Base-by-base conservation (phyloP, 148 eudicot species). In the Amaranthus palmeri region DNA sequence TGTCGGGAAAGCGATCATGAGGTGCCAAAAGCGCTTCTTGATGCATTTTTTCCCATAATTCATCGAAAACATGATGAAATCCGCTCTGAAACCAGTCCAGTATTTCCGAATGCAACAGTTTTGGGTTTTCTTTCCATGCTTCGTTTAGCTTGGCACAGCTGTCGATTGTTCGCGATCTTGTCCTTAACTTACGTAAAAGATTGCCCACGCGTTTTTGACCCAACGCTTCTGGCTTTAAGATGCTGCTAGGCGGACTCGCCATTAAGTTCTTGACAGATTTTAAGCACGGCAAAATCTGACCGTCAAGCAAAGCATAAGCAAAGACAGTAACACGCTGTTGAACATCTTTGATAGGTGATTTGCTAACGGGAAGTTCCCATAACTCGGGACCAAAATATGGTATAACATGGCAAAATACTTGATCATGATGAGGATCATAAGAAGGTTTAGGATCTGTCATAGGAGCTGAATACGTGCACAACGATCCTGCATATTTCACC, bases 291-390 rank as follows among this genome's bases (percentile, higher is more conserved):
- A 95, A 67, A 25, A 91, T 90, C 42, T 81, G 80, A 43, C 99
- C 99, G 55, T 88, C 97, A 40, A 95, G 93, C 81, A 95, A 83
- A 71, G 86, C 77, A 79, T 67, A 87, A 48, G 89, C 91, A 80
- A 95, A 95, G 5, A 81, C 88, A 41, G 79, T 73, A 49, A 83
- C 88, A 36, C 93, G 79, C 41, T 61, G 74, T 10, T 25, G 11
- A 73, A 71, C 79, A 54, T 95, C 96, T 67, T 84, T 68, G 41
- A 89, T 87, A 3, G 88, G 93, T 59, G 77, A 60, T 74, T 82
- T 72, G 78, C 81, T 81, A 60, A 54, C 54, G 67, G 92, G 96
- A 8, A 91, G 88, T 81, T 76, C 77, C 98, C 97, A 95, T 8
- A 72, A 65, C 52, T 84, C 84, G 65, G 87, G 88, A 25, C 92